Base-by-base conservation (phyloP, 2,329 filamentous ascomycete species). In the Hypoxylon sp. region DNA sequence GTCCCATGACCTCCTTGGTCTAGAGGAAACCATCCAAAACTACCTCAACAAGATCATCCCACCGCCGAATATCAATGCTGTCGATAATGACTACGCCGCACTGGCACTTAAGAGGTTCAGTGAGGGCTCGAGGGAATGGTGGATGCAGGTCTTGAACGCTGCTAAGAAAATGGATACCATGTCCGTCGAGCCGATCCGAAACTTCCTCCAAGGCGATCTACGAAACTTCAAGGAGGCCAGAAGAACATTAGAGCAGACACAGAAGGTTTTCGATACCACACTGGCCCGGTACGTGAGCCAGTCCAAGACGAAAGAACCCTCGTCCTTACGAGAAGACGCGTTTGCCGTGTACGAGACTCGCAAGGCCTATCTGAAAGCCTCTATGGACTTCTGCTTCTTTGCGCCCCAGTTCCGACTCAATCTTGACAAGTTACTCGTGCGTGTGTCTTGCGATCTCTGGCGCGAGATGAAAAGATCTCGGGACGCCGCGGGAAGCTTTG, bases 31-130 rank as follows among this genome's bases (percentile, higher is more conserved):
- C 9, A 90, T 98, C 75, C 92, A 92, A 78, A 85, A 83, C 60
- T 96, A 96, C 77, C 84, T 98, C 17, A 83, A 89, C 67, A 91
- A 92, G 72, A 91, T 93, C 31, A 87, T 91, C n/a, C 93, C 93
- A 26, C 91, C 92, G 3, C 80, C 87, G 22, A 87, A 90, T 61
- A 85, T 94, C 62, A 93, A 92, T 66, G 94, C 95, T 58, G 86
- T 99, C 77, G 96, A 99, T 78, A 94, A 97, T 81, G 96, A 99
- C 81, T 98, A 98, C 80, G 96, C 94, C 0, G 85, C 97, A 52
- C 85, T 97, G 68, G 94, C 94, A 14, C 88, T 98, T 79, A 93
- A 92, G 80, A 88, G 92, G 63, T 92, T 94, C 77, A 92, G 91
- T 17, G 95, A 99, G 72, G 93, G 93, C 4, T 91, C 94, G 60